Conservation (phyloP, 306 rosid species). For the Trifolium pratense region DNA sequence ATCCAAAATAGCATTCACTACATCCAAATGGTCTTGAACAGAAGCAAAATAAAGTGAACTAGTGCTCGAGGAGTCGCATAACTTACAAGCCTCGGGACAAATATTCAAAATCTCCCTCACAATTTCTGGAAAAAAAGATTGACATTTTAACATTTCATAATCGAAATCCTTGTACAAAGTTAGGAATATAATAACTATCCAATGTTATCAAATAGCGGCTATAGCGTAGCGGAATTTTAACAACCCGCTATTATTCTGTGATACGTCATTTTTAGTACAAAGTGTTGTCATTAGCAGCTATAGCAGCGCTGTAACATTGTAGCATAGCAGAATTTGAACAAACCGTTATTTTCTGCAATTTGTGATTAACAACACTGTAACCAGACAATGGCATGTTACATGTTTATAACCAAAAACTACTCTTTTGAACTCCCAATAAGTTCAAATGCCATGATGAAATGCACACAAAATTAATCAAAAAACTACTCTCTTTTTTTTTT, state of each 20-base stretch:
- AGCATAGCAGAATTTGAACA: no score
- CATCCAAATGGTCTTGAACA: conserved; percentile 70
- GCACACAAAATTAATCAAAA: no score
- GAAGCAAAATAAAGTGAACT: conserved; percentile 97
- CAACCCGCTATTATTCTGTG: neutral
- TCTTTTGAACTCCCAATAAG: no score
- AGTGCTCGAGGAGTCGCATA: conserved; percentile 74
- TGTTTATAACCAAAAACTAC: no score
- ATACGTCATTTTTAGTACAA: no score
- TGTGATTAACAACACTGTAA: no score
- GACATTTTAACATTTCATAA: conserved; percentile 29
- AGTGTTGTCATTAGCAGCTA: no score
- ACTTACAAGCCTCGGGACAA: conserved; percentile 78
- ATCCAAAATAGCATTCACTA: conserved; percentile 84
- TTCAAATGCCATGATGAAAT: no score
- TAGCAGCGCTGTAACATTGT: neutral
- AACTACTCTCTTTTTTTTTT: no score
- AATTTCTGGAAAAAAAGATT: conserved; percentile 61
- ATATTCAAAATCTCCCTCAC: conserved; percentile 65
- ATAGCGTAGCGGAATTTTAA: neutral
- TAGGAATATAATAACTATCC: no score
- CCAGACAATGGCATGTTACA: no score
- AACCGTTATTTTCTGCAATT: no score
- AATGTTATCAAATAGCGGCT: neutral
- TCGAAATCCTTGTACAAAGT: conserved; percentile 1